Conservation (phyloP, 495 filamentous ascomycete genomes). For the Penicillium daleae region DNA sequence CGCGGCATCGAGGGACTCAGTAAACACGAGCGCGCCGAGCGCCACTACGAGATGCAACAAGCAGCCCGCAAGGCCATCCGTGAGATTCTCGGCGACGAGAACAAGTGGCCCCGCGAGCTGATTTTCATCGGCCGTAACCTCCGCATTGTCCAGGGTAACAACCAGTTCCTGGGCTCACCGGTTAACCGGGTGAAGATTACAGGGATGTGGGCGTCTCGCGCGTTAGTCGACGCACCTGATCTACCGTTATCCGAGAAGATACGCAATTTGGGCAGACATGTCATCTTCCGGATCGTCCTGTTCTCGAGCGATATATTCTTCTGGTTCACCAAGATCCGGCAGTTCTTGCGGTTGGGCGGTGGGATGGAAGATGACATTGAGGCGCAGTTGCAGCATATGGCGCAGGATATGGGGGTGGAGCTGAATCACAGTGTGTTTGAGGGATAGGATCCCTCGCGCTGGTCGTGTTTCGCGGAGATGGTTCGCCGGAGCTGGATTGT, state of each 20-base stretch:
- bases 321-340: conserved; percentile 74
- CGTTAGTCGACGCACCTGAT: conserved; percentile 69
- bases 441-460: conserved; percentile 53
- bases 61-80: conserved; percentile 81
- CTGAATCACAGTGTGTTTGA: conserved; percentile 86
- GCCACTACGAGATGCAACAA: conserved; percentile 83
- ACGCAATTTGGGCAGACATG: conserved; percentile 65
- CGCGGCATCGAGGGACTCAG: conserved; percentile 63
- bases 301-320: conserved; percentile 81
- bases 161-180: conserved; percentile 85
- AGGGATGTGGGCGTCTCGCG: conserved; percentile 82
- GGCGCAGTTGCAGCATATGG: conserved; percentile 79
- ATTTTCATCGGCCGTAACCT: conserved; percentile 96
- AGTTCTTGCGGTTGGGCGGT: conserved; percentile 70
- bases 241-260: conserved; percentile 59
- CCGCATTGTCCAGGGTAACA: conserved; percentile 86
- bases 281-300: conserved; percentile 79
- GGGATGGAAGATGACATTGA: conserved; percentile 97
- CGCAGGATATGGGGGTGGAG: conserved; percentile 90
- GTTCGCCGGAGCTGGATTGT: not conserved
- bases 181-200: conserved; percentile 97
- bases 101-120: conserved; percentile 89
- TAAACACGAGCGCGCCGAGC: conserved; percentile 54
- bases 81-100: conserved; percentile 84
- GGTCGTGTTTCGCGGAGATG: not conserved